These are phyloP conservation scores for Hypericum androsaemum DNA, from an alignment of 345 rosid species.

Conservation along the genomic window DNA sequence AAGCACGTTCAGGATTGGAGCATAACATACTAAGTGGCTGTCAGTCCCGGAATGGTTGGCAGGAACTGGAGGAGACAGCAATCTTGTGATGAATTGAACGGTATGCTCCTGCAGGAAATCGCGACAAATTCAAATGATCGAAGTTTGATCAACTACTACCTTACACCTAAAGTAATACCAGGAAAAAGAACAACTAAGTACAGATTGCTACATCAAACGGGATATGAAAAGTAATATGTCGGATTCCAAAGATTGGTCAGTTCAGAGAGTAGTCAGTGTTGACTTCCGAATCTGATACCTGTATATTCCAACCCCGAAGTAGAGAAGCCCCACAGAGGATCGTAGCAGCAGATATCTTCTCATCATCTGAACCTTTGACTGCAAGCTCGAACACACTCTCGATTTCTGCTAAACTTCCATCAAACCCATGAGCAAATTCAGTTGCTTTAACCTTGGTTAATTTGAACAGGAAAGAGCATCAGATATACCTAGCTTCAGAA, in stretches of 20 bases:
- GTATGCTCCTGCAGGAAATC: constrained; percentile 69
- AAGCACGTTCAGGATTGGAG: constrained; percentile 74
- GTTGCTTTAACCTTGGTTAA: constrained; percentile 52
- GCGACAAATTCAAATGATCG: background rate
- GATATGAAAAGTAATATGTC: too few species aligned
- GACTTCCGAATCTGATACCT: constrained; percentile 35
- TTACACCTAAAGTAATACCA: too few species aligned
- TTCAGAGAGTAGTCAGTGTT: background rate
- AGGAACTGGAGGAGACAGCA: constrained; percentile 76
- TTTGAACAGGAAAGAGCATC: constrained; percentile 54
- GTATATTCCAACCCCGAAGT: constrained; percentile 94
- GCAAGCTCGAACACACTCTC: constrained; percentile 93
- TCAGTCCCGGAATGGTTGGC: constrained; percentile 58
- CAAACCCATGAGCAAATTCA: constrained; percentile 79
- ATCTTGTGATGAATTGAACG: constrained; percentile 50
- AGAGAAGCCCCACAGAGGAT: constrained; percentile 95
- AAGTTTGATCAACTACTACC: too few species aligned
- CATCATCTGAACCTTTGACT: constrained; percentile 72
- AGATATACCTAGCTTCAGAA: constrained; percentile 61
- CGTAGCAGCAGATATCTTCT: constrained; percentile 81
- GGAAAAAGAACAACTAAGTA: too few species aligned
- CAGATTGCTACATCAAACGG: too few species aligned
- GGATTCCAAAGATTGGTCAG: too few species aligned
- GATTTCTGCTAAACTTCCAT: constrained; percentile 94
- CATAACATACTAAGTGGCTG: constrained; percentile 64